phyloP scores from a whole-genome alignment of 2,329 filamentous ascomycete species.

The Cyphellophora europaea region DNA sequence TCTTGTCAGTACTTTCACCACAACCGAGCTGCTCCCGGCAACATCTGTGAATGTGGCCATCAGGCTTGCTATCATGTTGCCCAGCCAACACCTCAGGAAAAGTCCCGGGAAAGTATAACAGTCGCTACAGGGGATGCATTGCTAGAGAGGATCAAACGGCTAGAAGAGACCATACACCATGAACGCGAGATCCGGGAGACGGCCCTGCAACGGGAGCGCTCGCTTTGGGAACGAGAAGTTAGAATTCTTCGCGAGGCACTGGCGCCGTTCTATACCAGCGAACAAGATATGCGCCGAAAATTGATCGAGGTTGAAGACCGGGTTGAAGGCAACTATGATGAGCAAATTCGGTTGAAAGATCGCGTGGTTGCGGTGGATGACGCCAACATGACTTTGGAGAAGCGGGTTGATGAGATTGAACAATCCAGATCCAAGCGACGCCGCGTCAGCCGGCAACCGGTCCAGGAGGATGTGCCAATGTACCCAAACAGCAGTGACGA shows the following conservation, averaged over 20 bases:
- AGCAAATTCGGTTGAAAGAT: conserved; percentile 19
- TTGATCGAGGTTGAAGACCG: conserved; percentile 21
- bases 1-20: conserved; percentile 33
- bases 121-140: conserved; percentile 10
- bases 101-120: conserved; percentile 5
- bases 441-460: conserved; percentile 10
- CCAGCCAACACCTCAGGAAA: conserved; percentile 5
- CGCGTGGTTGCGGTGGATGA: conserved; percentile 21
- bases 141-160: conserved; percentile 18
- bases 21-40: conserved; percentile 26
- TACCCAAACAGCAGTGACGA: conserved; percentile 2
- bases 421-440: conserved; percentile 11
- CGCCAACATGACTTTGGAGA: conserved; percentile 15
- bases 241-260: conserved; percentile 22
- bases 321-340: conserved; percentile 20
- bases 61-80: conserved; percentile 36
- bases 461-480: conserved; percentile 6
- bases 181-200: conserved; percentile 18
- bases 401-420: conserved; percentile 18
- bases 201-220: conserved; percentile 18
- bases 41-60: conserved; percentile 37
- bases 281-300: conserved; percentile 20
- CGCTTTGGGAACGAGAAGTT: conserved; percentile 20
- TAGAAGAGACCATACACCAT: conserved; percentile 20
- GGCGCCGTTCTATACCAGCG: conserved; percentile 20